Evolutionary conservation across 805 yeast genomes (phyloP).

Genomic region (Kurtzmaniella cleridarum): DNA sequence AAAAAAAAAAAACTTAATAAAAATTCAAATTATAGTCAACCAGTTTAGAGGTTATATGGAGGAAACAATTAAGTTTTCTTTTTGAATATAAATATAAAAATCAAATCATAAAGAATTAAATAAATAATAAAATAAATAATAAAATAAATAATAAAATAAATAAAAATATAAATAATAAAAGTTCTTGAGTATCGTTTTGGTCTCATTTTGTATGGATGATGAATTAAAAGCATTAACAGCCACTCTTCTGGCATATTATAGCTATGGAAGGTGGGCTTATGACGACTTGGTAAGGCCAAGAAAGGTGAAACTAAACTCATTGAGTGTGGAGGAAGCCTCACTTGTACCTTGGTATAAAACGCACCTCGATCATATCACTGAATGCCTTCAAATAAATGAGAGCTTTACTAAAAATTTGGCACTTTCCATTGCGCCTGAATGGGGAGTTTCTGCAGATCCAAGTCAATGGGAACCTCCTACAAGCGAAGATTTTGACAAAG

Average conservation of each 20-base stretch:
- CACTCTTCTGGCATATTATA: conserved; percentile 30
- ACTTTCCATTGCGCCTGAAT: conserved; percentile 35
- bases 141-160: not conserved
- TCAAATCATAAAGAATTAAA: too few species aligned
- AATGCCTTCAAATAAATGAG: conserved; percentile 42
- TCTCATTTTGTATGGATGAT: conserved; percentile 10
- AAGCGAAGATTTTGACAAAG: conserved; percentile 48
- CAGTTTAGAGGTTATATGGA: too few species aligned
- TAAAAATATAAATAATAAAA: not conserved
- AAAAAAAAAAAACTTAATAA: too few species aligned
- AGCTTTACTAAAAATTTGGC: conserved; percentile 42
- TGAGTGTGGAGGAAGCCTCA: conserved; percentile 35
- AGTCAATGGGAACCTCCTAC: conserved; percentile 38
- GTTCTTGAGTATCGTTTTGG: not conserved
- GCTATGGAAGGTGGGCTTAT: conserved; percentile 27
- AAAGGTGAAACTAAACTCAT: conserved; percentile 16
- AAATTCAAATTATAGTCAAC: too few species aligned
- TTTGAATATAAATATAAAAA: too few species aligned
- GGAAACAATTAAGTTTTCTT: too few species aligned
- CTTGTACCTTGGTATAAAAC: conserved; percentile 47
- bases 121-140: too few species aligned
- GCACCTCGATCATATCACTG: conserved; percentile 34
- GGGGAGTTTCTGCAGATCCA: conserved; percentile 43
- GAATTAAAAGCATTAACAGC: conserved; percentile 33
- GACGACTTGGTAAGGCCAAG: conserved; percentile 31